Percentiles rank a stretch among this genome's conserved stretches.
phyloP scores from a whole-genome alignment of 306 rosid genomes.

The Abrus precatorius region DNA sequence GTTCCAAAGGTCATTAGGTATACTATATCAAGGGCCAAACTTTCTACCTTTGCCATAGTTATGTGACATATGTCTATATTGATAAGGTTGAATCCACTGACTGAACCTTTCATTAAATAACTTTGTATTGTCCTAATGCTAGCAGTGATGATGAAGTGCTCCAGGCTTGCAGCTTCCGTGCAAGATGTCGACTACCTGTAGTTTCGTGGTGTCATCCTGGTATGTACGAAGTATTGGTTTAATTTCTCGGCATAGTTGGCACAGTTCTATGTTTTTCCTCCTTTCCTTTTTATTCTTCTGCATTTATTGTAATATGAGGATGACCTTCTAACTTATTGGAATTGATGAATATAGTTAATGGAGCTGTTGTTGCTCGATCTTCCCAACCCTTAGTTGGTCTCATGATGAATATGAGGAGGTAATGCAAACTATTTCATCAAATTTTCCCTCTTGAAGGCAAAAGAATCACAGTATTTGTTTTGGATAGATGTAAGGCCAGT shows the following conservation, averaged over 20 bases:
- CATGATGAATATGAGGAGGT: conserved; percentile 99
- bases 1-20: conserved; percentile 81
- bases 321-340: conserved; percentile 42
- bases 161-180: conserved; percentile 89
- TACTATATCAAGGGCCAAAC: conserved; percentile 51
- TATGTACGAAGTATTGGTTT: conserved; percentile 47
- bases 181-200: conserved; percentile 91
- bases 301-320: conserved; percentile 36
- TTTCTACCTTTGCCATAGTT: conserved; percentile 33
- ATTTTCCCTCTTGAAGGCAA: conserved; percentile 17
- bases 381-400: conserved; percentile 98
- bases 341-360: conserved; percentile 67
- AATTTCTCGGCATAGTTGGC: conserved; percentile 25
- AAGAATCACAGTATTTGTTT: background rate
- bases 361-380: conserved; percentile 99
- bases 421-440: conserved; percentile 51
- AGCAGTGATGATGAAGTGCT: conserved; percentile 86
- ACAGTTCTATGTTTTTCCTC: conserved; percentile 30
- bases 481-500: background rate
- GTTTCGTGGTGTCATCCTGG: conserved; percentile 96
- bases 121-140: conserved; percentile 50
- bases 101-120: conserved; percentile 37
- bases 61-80: conserved; percentile 36
- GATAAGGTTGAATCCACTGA: conserved; percentile 35
- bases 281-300: conserved; percentile 27